Percentiles rank a stretch among this genome's conserved stretches.
Evolutionary conservation across 495 filamentous ascomycete species (phyloP).

Genomic region (Parathielavia appendiculata): DNA sequence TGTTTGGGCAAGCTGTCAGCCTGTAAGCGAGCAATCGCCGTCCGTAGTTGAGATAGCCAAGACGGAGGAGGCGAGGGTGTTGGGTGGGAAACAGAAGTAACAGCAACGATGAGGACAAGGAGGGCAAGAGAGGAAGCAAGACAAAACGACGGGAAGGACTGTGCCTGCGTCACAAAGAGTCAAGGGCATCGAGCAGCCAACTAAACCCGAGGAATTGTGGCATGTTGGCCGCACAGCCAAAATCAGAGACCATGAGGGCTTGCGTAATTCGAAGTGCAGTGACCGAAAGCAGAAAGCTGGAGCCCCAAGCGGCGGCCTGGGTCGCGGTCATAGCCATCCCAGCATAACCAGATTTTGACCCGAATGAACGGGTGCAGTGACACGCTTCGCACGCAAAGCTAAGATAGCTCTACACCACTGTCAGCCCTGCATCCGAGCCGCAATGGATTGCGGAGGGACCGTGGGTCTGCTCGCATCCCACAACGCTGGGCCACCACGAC

Average conservation of each 20-base stretch:
- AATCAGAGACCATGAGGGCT: slow-evolving; percentile 1
- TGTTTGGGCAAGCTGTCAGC: background rate
- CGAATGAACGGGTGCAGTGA: background rate
- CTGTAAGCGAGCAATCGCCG: background rate
- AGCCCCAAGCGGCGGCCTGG: background rate
- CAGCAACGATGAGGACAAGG: background rate
- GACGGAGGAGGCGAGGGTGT: background rate
- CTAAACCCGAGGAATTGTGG: background rate
- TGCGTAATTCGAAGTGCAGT: background rate
- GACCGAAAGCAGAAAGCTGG: background rate
- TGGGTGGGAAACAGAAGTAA: background rate
- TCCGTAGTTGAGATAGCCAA: background rate
- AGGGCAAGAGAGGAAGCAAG: background rate
- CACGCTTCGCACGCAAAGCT: too few species aligned
- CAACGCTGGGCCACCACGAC: background rate
- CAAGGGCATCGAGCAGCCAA: background rate
- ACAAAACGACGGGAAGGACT: background rate
- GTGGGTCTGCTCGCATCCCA: background rate
- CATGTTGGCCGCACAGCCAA: slow-evolving; percentile 3
- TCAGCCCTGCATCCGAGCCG: background rate
- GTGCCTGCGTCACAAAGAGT: background rate
- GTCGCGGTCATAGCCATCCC: background rate
- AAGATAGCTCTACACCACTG: background rate
- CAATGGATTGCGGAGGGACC: background rate
- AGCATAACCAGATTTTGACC: background rate